phyloP scores from a whole-genome alignment of 225 moss, liverwort and hornwort species.

The Physcomitrium patens region DNA sequence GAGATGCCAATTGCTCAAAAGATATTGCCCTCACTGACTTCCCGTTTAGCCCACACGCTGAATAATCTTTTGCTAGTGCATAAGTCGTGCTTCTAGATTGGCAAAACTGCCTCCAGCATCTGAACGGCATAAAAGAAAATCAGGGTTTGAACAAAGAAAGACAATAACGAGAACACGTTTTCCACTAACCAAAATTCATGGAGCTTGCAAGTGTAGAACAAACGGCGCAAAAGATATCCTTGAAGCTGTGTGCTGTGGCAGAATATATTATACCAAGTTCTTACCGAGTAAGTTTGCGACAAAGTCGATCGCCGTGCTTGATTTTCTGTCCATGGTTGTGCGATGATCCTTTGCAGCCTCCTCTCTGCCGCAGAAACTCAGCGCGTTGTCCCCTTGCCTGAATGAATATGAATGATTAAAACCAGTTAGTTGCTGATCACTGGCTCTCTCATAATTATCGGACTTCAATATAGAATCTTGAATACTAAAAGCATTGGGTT shows the following conservation, averaged over 20 bases:
- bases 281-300: constrained; percentile 93
- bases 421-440: not conserved
- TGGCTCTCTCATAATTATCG: not conserved
- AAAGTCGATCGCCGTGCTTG: constrained; percentile 92
- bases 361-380: constrained; percentile 92
- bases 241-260: not conserved
- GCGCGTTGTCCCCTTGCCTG: constrained; percentile 97
- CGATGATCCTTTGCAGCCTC: constrained; percentile 84
- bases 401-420: not conserved
- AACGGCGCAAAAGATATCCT: not conserved
- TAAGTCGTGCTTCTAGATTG: constrained; percentile 86
- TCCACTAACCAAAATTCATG: no score
- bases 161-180: no score
- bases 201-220: not conserved
- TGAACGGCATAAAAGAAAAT: constrained; percentile 29
- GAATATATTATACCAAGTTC: not conserved
- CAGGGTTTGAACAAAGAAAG: no score
- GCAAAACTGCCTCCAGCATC: constrained; percentile 99
- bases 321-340: constrained; percentile 87
- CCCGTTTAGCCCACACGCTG: constrained; percentile 80
- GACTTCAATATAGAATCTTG: not conserved
- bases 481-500: not conserved
- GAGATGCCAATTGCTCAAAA: constrained; percentile 89
- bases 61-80: constrained; percentile 79
- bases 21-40: constrained; percentile 73